Evolutionary conservation across 176 grass and related monocot genomes (phyloP), one percentile per base, ranked within the genome.

Genomic region (Cenchrus americanus): DNA sequence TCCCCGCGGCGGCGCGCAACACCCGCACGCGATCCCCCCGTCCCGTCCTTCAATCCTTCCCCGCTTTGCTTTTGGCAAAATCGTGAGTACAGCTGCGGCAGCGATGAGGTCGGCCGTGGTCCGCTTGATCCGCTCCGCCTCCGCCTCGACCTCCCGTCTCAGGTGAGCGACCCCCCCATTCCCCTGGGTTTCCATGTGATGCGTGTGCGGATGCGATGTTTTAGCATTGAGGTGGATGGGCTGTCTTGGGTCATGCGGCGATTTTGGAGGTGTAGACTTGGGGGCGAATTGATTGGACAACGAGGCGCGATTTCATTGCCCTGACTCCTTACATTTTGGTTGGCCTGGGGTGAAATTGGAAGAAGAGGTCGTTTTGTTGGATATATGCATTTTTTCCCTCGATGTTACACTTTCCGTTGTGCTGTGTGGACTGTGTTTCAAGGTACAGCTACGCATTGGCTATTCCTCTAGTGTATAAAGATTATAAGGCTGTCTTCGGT

Each of bases 51-150:
- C 27, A 30, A 30, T 26, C 75, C 57, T 40, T 23, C 19, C 18
- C 44, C 32, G 48, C 19, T 37, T 17, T 70, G n/a, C 58, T 64
- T 17, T 53, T 34, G 58, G 10, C 66, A 14, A 61, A 41, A 63
- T 73, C 37, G 60, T 69, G 21, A 82, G 24, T 19, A 76, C 52
- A 62, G 55, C 10, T 26, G 11, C 43, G 46, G 62, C 26, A 3
- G 48, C 44, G 34, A 94, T 94, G 92, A 94, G 73, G 90, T 94
- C 84, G 71, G 73, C 76, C 71, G 81, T 87, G 49, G 60, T 54
- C 80, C 92, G 87, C 71, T 82, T 92, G 87, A 83, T 94, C 81
- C 60, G 70, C 14, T 89, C 71, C 71, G 59, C 89, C 75, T 75
- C 85, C 5, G 71, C 83, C 73, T 70, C 82, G 17, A 34, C 73